Conservation (phyloP, 2,329 filamentous ascomycete species). For the Aureobasidium pullulans region DNA sequence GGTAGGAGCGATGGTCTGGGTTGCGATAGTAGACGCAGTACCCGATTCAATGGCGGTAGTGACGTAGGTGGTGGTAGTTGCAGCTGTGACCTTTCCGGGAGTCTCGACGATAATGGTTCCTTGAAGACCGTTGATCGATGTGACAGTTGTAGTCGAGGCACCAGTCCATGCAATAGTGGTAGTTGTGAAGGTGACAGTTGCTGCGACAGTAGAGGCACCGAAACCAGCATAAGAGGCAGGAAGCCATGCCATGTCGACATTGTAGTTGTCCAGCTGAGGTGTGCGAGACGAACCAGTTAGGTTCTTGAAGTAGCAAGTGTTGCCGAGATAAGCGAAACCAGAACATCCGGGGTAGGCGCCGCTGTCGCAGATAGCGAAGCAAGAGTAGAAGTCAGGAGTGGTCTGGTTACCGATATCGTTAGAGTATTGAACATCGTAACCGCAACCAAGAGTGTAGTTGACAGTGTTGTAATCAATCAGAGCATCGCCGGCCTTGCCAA, state of each 20-base stretch:
- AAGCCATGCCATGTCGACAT: conserved; percentile 15
- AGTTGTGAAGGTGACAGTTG: conserved; percentile 9
- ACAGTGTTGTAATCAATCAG: conserved; percentile 8
- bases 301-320: conserved; percentile 17
- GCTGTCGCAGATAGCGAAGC: conserved; percentile 16
- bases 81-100: background rate
- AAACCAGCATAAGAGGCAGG: conserved; percentile 14
- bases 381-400: conserved; percentile 17
- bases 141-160: conserved; percentile 4
- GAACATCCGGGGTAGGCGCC: conserved; percentile 7
- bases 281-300: conserved; percentile 10
- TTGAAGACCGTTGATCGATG: conserved; percentile 5
- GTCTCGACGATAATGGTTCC: conserved; percentile 14
- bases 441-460: conserved; percentile 16
- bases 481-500: conserved; percentile 10
- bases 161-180: conserved; percentile 13
- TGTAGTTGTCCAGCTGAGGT: conserved; percentile 14
- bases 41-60: conserved; percentile 10
- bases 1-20: background rate
- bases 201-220: conserved; percentile 8
- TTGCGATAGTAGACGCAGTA: conserved; percentile 7
- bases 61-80: conserved; percentile 8
- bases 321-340: conserved; percentile 15
- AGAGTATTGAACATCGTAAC: conserved; percentile 15
- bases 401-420: conserved; percentile 15